Base-by-base conservation (phyloP, 495 filamentous ascomycete species). In the Cudoniella acicularis region DNA sequence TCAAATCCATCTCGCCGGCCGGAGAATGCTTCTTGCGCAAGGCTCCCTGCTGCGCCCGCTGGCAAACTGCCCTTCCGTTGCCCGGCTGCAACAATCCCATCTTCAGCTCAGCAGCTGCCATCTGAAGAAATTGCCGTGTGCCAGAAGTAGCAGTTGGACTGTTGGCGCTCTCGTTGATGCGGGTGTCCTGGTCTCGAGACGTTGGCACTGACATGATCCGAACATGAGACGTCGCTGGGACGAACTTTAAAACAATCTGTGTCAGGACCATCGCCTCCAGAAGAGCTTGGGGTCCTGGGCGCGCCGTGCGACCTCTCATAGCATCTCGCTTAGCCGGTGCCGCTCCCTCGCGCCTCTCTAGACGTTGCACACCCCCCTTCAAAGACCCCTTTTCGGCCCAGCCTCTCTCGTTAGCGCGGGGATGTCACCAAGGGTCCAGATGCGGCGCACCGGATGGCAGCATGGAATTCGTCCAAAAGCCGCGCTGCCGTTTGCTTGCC, bases 171-270 rank as follows among this genome's bases (percentile, higher is more conserved):
- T 36, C 30, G 4, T 36, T 36, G 30, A 49, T n/a, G n/a, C 17
- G 40, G 40, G n/a, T n/a, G 47, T 22, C 48, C 43, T 13, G 21
- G 16, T 11, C 40, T 21, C 58, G 63, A 66, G 60, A 66, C 63
- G 43, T 49, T n/a, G 42, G 56, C 56, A 52, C 26, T 43, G 63
- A 56, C 50, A 16, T 61, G 13, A 49, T 61, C 46, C 18, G 56
- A 57, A 53, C 42, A 27, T 67, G 64, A 67, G 64, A 67, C 64
- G 61, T 49, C n/a, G 52, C 54, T 67, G 64, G 57, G 42, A 67
- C 64, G 49, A 56, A 48, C 23, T 57, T 25, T 64, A 43, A 64
- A 64, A 67, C 64, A 56, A 13, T 47, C 20, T 0, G 26, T 48
- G 64, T 64, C 61, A 52, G 27, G 50, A 48, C 25, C 8, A 22